Conservation (phyloP, 345 rosid species). For the Euphorbia lathyris region DNA sequence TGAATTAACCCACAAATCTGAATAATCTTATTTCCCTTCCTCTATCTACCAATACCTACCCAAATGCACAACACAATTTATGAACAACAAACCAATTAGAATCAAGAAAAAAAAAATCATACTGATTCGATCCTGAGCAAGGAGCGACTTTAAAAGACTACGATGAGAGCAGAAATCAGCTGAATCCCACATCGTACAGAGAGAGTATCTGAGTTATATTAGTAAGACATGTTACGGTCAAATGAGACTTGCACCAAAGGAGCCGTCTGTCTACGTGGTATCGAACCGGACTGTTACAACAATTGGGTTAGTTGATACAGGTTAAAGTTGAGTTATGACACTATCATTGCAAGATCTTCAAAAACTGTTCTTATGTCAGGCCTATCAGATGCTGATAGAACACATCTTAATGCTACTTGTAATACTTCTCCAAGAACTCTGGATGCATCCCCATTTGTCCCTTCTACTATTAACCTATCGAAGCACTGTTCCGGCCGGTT, state of each 20-base stretch:
- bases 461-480: conserved; percentile 40
- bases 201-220: too few species aligned
- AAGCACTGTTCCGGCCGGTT: conserved; percentile 60
- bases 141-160: too few species aligned
- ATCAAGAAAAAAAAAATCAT: conserved; percentile 4
- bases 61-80: conserved; percentile 20
- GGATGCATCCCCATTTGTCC: conserved; percentile 20
- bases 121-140: too few species aligned
- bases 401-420: conserved; percentile 63
- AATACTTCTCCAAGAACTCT: conserved; percentile 48
- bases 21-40: not conserved
- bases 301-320: not conserved
- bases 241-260: too few species aligned
- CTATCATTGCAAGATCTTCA: conserved; percentile 49
- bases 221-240: too few species aligned
- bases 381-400: conserved; percentile 74
- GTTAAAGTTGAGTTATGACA: conserved; percentile 11
- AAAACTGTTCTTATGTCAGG: conserved; percentile 67
- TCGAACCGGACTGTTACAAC: not conserved
- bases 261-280: too few species aligned
- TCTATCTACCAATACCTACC: not conserved
- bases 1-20: conserved; percentile 14
- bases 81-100: conserved; percentile 6
- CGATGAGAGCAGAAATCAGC: too few species aligned
- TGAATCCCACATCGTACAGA: too few species aligned